Evolutionary conservation across 257 asterid species (phyloP).

Genomic region (Solanum appendiculatum): DNA sequence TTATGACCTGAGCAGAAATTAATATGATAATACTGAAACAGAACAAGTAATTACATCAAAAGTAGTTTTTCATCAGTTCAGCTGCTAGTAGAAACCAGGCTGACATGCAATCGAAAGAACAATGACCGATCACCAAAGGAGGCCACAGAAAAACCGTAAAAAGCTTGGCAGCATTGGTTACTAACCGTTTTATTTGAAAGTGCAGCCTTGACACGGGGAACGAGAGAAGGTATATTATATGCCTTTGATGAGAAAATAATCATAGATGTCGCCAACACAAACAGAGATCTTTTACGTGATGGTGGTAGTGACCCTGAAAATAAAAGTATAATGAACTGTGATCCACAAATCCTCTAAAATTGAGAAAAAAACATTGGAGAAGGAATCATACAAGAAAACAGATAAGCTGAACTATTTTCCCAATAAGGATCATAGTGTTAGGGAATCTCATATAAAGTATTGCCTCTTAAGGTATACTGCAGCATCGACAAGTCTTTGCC

Average conservation of each 20-base stretch:
- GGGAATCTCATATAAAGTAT: neutral
- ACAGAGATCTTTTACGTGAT: constrained; percentile 91
- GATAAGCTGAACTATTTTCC: neutral
- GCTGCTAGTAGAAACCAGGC: neutral
- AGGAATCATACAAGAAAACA: neutral
- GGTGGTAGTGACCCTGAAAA: constrained; percentile 71
- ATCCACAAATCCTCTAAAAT: neutral
- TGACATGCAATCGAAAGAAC: neutral
- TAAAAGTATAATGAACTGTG: neutral
- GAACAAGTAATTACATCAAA: neutral
- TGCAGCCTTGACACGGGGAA: constrained; percentile 40
- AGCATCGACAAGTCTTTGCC: neutral
- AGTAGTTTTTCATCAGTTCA: neutral
- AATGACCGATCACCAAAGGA: neutral
- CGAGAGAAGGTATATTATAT: constrained; percentile 47
- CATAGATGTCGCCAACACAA: constrained; percentile 77
- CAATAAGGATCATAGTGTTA: neutral
- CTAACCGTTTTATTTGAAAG: constrained; percentile 53
- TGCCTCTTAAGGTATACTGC: neutral
- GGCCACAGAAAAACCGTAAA: neutral
- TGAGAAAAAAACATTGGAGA: neutral
- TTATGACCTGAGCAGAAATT: neutral
- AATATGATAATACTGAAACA: neutral
- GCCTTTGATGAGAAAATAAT: constrained; percentile 76
- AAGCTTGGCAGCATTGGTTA: neutral